Conservation (phyloP, 2,329 filamentous ascomycete species). For the Dothistroma septosporum region DNA sequence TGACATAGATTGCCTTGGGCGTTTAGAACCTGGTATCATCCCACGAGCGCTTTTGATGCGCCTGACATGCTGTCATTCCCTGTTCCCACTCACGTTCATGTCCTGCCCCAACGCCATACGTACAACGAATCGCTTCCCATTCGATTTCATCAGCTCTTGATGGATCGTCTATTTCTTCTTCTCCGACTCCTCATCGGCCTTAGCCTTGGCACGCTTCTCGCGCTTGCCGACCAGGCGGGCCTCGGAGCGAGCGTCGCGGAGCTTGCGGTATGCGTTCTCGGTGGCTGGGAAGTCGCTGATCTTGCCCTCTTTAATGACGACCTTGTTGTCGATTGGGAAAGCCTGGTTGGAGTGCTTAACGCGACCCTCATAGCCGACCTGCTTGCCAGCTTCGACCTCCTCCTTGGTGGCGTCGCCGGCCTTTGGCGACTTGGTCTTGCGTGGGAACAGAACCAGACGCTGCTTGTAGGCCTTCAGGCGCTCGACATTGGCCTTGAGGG, state of each 20-base stretch:
- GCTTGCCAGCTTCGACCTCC: constrained; percentile 67
- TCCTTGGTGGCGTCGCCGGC: constrained; percentile 83
- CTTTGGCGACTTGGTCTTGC: constrained; percentile 90
- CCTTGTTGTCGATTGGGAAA: constrained; percentile 69
- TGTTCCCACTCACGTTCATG: constrained; percentile 15
- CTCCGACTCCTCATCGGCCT: constrained; percentile 71
- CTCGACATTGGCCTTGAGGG: constrained; percentile 88
- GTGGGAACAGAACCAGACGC: constrained; percentile 95
- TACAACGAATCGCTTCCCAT: constrained; percentile 23
- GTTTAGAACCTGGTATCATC: constrained; percentile 23
- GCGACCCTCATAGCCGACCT: constrained; percentile 48
- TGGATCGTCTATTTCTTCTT: constrained; percentile 71
- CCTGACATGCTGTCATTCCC: constrained; percentile 21
- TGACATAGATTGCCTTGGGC: constrained; percentile 22
- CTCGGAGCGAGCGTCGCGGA: constrained; percentile 80
- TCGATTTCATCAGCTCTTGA: constrained; percentile 7
- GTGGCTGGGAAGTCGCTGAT: constrained; percentile 66
- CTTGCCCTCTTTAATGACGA: constrained; percentile 76
- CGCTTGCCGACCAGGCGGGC: constrained; percentile 75
- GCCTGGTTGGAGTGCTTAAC: constrained; percentile 42
- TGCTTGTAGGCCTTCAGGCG: constrained; percentile 97
- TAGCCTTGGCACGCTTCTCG: constrained; percentile 90
- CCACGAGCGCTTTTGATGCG: constrained; percentile 19
- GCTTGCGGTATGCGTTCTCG: constrained; percentile 80
- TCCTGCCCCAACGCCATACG: constrained; percentile 22